phyloP scores from a whole-genome alignment of 345 rosid species.

The Triadica sebifera region DNA sequence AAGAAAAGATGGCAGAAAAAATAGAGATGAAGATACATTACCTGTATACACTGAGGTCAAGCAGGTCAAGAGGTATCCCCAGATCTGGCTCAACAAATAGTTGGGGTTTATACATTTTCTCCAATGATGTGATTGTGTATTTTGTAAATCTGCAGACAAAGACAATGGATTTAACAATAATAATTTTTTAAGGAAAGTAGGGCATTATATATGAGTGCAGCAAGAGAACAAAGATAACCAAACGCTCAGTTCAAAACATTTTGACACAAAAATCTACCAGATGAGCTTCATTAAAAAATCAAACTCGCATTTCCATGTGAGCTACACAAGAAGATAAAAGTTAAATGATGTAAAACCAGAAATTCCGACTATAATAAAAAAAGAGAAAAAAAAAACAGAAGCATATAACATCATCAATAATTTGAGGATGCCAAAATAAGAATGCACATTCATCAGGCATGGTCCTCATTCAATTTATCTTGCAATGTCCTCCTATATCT shows the following conservation, averaged over 20 bases:
- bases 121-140: conserved; percentile 83
- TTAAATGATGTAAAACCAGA: not conserved
- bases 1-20: not conserved
- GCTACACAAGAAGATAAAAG: not conserved
- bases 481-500: not conserved
- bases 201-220: conserved; percentile 10
- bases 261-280: not conserved
- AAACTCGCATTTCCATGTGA: not conserved
- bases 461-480: not conserved
- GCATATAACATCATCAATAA: not conserved
- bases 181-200: not conserved
- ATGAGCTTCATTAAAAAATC: not conserved
- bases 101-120: conserved; percentile 85
- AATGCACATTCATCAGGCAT: not conserved
- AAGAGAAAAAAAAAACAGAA: not conserved
- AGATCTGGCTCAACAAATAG: conserved; percentile 96
- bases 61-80: conserved; percentile 94
- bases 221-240: not conserved
- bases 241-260: not conserved
- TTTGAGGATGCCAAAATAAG: not conserved
- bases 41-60: conserved; percentile 96
- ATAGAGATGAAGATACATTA: conserved; percentile 30
- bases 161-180: conserved; percentile 12
- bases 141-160: conserved; percentile 63
- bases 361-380: not conserved